Conservation (phyloP, 257 asterid genomes). For the Ilex aquifolium region DNA sequence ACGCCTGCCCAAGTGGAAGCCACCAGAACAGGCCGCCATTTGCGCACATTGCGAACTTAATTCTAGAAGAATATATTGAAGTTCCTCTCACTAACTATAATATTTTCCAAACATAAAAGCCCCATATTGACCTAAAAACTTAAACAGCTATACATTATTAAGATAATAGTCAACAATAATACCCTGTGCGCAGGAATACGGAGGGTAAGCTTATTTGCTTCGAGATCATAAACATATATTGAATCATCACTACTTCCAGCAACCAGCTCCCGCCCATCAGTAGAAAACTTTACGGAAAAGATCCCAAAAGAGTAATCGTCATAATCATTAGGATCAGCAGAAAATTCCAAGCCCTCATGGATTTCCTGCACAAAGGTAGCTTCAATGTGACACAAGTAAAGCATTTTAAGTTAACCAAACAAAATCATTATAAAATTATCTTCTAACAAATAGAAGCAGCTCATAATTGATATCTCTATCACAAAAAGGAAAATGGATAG, state of each 20-base stretch:
- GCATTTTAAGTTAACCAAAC: neutral
- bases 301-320: conserved; percentile 78
- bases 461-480: neutral
- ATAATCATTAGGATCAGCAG: conserved; percentile 42
- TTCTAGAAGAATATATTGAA: too few relatives aligned
- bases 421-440: too few relatives aligned
- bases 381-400: neutral
- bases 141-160: neutral
- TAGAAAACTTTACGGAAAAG: conserved; percentile 86
- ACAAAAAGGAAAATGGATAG: too few relatives aligned
- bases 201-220: conserved; percentile 60
- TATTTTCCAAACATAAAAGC: too few relatives aligned
- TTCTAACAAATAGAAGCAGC: too few relatives aligned
- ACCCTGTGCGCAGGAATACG: conserved; percentile 87
- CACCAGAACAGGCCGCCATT: too few relatives aligned
- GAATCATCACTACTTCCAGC: conserved; percentile 74
- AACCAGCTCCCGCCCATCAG: conserved; percentile 85
- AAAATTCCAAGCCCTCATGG: conserved; percentile 87
- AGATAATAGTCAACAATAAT: conserved; percentile 13
- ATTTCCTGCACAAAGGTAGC: conserved; percentile 58
- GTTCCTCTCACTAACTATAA: too few relatives aligned
- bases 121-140: neutral
- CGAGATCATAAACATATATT: conserved; percentile 86
- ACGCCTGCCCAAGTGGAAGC: neutral
- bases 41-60: too few relatives aligned